These are phyloP conservation scores for Diutina ranongensis DNA, from an alignment of 1,139 yeast genomes.

Conservation along the genomic window DNA sequence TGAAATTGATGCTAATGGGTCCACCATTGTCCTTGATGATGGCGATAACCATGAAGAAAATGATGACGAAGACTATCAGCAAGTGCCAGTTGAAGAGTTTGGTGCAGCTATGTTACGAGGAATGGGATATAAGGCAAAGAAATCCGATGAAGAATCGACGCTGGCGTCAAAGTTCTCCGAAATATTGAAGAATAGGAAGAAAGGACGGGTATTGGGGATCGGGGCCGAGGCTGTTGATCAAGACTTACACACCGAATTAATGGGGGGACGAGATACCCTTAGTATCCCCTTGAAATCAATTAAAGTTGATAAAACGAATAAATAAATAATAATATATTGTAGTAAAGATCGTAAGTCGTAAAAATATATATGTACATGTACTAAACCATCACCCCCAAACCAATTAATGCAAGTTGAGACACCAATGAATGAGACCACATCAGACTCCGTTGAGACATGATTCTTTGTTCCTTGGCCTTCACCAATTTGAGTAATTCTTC, in stretches of 20 bases:
- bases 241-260: slow-evolving; percentile 23
- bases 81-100: slow-evolving; percentile 6
- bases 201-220: slow-evolving; percentile 30
- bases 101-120: slow-evolving; percentile 60
- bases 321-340: too few relatives aligned
- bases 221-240: slow-evolving; percentile 28
- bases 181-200: slow-evolving; percentile 16
- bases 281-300: neutral
- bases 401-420: slow-evolving; percentile 45
- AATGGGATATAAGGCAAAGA: slow-evolving; percentile 30
- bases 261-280: slow-evolving; percentile 13
- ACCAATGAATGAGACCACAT: slow-evolving; percentile 53
- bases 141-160: slow-evolving; percentile 8
- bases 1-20: neutral
- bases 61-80: neutral
- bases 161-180: neutral
- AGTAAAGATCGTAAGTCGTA: neutral
- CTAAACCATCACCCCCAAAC: slow-evolving; percentile 48
- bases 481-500: slow-evolving; percentile 45
- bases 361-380: neutral
- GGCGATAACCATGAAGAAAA: neutral
- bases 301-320: neutral
- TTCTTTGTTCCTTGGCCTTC: slow-evolving; percentile 36
- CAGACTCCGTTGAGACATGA: slow-evolving; percentile 32
- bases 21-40: neutral